Conservation (phyloP, 164 flowering plant genomes). For the Tetracentron sinense region DNA sequence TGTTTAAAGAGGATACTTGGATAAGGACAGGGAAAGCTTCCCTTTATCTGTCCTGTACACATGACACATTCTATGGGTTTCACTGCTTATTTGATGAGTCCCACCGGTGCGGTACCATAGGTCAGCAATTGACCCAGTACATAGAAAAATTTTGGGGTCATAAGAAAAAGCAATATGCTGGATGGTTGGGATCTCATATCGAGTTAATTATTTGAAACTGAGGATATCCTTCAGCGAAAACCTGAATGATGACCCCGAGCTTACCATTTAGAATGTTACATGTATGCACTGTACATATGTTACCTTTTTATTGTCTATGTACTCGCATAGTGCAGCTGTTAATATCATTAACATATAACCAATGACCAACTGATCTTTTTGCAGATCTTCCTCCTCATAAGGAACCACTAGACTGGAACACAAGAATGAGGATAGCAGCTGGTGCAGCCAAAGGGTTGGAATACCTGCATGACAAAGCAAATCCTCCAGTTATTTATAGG, state of each 20-base stretch:
- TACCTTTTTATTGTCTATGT: not conserved
- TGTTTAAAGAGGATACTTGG: no score
- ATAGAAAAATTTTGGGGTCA: no score
- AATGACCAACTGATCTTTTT: not conserved
- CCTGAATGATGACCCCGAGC: not conserved
- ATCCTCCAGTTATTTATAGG: constrained; percentile 62
- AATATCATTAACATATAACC: not conserved
- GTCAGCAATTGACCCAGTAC: no score
- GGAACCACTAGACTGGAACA: constrained; percentile 61
- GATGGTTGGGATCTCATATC: no score
- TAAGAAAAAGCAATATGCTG: no score
- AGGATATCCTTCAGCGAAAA: no score
- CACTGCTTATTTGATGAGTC: no score
- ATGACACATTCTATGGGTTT: no score
- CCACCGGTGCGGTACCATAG: no score
- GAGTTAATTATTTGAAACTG: no score
- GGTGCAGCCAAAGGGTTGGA: constrained; percentile 68
- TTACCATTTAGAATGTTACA: not conserved
- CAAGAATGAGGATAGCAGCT: constrained; percentile 54
- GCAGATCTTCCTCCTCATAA: constrained; percentile 56
- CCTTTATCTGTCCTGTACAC: no score
- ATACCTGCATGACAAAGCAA: constrained; percentile 60
- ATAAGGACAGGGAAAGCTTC: no score
- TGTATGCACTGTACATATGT: not conserved
- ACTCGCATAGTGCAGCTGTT: not conserved